These are phyloP conservation scores for Xerocomus amazonicus DNA, from an alignment of 1,284 basidiomycete species.

Conservation along the genomic window DNA sequence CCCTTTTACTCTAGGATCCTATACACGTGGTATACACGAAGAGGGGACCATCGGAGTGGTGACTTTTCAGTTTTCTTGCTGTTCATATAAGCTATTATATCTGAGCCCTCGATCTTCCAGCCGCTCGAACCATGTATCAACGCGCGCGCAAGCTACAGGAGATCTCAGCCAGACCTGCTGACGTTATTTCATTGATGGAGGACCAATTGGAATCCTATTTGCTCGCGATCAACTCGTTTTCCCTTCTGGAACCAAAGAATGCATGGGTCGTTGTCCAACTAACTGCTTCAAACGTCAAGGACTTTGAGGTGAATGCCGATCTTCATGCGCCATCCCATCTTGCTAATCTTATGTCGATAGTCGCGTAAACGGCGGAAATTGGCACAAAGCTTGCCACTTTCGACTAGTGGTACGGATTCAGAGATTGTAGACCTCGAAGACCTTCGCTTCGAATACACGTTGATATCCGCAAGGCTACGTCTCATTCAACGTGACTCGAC, in stretches of 20 bases:
- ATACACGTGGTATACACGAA: constrained; percentile 89
- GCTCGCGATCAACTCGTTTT: constrained; percentile 87
- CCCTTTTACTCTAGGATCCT: constrained; percentile 91
- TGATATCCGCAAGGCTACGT: constrained; percentile 78
- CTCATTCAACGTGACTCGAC: constrained; percentile 62
- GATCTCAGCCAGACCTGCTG: constrained; percentile 44
- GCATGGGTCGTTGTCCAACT: constrained; percentile 67
- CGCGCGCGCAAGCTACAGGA: constrained; percentile 79
- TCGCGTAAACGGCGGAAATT: constrained; percentile 69
- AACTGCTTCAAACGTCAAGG: constrained; percentile 21
- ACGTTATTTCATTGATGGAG: constrained; percentile 60
- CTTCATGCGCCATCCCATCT: constrained; percentile 19
- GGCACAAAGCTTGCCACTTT: constrained; percentile 75
- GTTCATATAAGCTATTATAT: constrained; percentile 11
- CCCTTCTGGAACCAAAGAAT: constrained; percentile 73
- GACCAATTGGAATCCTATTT: constrained; percentile 82
- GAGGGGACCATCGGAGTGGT: constrained; percentile 90
- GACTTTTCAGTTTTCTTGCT: constrained; percentile 29
- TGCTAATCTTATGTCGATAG: constrained; percentile 33
- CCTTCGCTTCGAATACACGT: constrained; percentile 81
- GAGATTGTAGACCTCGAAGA: constrained; percentile 82
- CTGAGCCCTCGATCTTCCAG: constrained; percentile 42
- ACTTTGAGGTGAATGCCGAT: constrained; percentile 29
- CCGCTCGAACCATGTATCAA: constrained; percentile 92
- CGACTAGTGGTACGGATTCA: constrained; percentile 58